Evolutionary conservation across 371 early-diverging fungal species (phyloP), one percentile per base, ranked within the genome.

Genomic region (Mortierella polycephala): DNA sequence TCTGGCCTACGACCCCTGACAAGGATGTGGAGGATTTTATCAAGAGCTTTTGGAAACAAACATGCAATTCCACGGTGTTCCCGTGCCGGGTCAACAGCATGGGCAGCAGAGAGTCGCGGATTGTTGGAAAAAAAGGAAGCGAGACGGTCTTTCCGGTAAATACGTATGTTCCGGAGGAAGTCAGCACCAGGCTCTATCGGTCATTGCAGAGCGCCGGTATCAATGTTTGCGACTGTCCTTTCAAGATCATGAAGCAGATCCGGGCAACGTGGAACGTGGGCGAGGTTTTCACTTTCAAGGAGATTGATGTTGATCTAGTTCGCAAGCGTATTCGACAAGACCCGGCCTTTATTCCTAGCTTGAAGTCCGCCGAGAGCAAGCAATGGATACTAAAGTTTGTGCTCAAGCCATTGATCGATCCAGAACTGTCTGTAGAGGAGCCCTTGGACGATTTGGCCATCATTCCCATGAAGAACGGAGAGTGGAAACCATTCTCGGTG

Each of bases 331-430:
- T 72, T 18, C 10, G 53, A 16, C 9, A 51, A 0, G 62, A 66
- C 1, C 66, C 67, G 0, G 23, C 9, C 2, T 72, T 65, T 14
- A 60, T 72, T n/a, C 49, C 60, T 1, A 23, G 52, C 2, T 5
- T 56, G 40, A 66, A 40, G 46, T 52, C 47, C 1, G 0, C 2
- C 1, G 46, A 54, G 6, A 60, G 40, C 21, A 63, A 53, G 50
- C 40, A 44, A 2, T 64, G 68, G 68, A 54, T 74, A 7, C n/a
- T 74, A 11, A 56, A 60, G 64, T 60, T 21, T n/a, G 55, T 54
- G 2, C 44, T 74, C 13, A 40, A 45, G 11, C 53, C 50, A 0
- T 2, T 67, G 1, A 7, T 67, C 14, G 23, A 66, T 5, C 50
- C 64, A 7, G 42, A 47, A 5, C 6, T 2, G 16, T 16, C 14